Evolutionary conservation across 257 asterid genomes (phyloP).

Genomic region (Parsonsia alboflavescens): DNA sequence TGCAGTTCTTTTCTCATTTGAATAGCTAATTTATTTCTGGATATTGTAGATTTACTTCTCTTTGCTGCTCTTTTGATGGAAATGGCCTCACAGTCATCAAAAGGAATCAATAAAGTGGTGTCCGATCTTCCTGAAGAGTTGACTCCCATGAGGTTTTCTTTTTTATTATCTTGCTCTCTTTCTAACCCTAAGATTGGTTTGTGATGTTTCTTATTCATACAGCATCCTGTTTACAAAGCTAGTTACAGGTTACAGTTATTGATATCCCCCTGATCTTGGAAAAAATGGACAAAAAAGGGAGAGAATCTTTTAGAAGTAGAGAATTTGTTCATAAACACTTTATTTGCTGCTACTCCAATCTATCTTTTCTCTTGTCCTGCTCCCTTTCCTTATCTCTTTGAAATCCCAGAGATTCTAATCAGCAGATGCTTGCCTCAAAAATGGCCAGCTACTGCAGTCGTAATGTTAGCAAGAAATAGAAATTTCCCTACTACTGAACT

Average conservation of each 20-base stretch:
- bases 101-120: constrained; percentile 61
- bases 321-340: neutral
- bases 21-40: constrained; percentile 12
- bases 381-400: neutral
- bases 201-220: neutral
- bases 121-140: constrained; percentile 61
- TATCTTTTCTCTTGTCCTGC: neutral
- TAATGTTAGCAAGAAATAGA: neutral
- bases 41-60: constrained; percentile 75
- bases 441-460: neutral
- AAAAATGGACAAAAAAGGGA: neutral
- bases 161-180: constrained; percentile 19
- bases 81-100: constrained; percentile 81
- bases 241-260: neutral
- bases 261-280: too few relatives aligned
- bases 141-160: constrained; percentile 57
- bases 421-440: neutral
- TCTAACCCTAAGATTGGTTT: neutral
- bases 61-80: constrained; percentile 91
- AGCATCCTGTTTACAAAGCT: neutral
- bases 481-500: neutral
- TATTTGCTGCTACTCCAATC: neutral
- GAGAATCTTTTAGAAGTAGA: neutral
- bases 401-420: neutral
- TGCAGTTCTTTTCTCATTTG: neutral